A percentile compares a stretch with the other conserved stretches of the same genome.
These are phyloP conservation scores for Candida morakotiae DNA, from an alignment of 805 yeast species.

Conservation along the genomic window DNA sequence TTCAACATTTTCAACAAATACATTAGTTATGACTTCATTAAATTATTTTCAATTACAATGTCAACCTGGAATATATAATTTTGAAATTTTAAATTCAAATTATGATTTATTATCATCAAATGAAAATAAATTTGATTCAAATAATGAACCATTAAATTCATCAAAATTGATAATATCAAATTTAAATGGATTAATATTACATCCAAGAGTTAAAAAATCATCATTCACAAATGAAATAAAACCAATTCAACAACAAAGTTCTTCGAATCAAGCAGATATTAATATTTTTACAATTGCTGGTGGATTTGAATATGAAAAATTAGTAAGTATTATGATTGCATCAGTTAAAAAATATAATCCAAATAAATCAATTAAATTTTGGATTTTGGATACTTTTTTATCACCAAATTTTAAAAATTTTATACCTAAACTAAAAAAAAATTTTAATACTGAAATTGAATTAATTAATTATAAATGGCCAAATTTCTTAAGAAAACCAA, in stretches of 20 bases:
- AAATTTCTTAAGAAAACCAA: constrained; percentile 74
- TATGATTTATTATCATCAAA: constrained; percentile 35
- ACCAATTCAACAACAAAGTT: constrained; percentile 15
- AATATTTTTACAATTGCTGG: constrained; percentile 82
- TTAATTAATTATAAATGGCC: constrained; percentile 93
- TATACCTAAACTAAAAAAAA: constrained; percentile 54
- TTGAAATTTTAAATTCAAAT: constrained; percentile 37
- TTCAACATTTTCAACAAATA: constrained; percentile 36
- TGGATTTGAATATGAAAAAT: constrained; percentile 74
- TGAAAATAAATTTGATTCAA: constrained; percentile 36
- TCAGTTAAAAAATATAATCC: constrained; percentile 67
- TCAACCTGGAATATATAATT: constrained; percentile 64
- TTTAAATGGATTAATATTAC: constrained; percentile 43
- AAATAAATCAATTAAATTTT: constrained; percentile 62
- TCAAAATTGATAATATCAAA: constrained; percentile 33
- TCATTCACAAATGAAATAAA: constrained; percentile 1
- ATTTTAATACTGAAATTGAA: constrained; percentile 66
- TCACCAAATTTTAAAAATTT: constrained; percentile 63
- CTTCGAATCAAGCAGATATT: too few species aligned
- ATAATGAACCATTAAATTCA: constrained; percentile 17
- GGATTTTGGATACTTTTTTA: constrained; percentile 82
- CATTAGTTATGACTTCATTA: constrained; percentile 70
- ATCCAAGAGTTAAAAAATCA: constrained; percentile 40
- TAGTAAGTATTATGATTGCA: constrained; percentile 72
- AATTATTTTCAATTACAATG: constrained; percentile 83